Evolutionary conservation across 345 rosid species (phyloP), one percentile per base, ranked within the genome.

Genomic region (Corchorus capsularis): DNA sequence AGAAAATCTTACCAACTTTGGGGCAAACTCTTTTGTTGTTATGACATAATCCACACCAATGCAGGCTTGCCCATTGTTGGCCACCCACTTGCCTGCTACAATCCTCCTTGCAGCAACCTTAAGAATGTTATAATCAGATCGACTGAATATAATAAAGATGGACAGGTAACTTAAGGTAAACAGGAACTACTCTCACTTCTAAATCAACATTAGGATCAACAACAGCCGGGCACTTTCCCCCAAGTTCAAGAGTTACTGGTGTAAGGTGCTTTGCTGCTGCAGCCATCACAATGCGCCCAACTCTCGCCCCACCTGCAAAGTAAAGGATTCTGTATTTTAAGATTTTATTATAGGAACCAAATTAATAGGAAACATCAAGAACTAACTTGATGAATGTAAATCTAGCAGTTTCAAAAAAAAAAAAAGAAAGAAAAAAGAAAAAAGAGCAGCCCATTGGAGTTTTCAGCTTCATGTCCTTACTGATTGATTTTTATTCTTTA

Each of bases 191-290:
- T 71, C 69, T 71, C 86, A 96, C 98, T 79, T 94, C 82, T 78
- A 94, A 80, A 82, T 96, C 77, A 75, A 90, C 79, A 72, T 79
- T 86, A 0, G 95, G 87, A 89, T 94, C 99, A 74, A 96, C 83
- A 49, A 96, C 87, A 76, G 85, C 98, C 9, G 99, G 98, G 80
- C 85, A 86, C 81, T 96, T 96, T 78, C 99, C 98, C 79, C 99
- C 99, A 50, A 96, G 97, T 87, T 96, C 99, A 79, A 96, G 82
- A 47, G 87, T 63, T 74, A 96, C 98, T 0, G 99, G 99, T 56
- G 98, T 96, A 20, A 96, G 97, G 87, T 96, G 89, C 85, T 89
- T 96, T 2, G 98, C 97, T 64, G 99, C 99, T 80, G 99, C 98
- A 13, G 94, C 77, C 99, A 96, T 91, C 79, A 96, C 89, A 81